Base-by-base conservation (phyloP, 2,329 filamentous ascomycete species). In the Xylariaceae sp. region DNA sequence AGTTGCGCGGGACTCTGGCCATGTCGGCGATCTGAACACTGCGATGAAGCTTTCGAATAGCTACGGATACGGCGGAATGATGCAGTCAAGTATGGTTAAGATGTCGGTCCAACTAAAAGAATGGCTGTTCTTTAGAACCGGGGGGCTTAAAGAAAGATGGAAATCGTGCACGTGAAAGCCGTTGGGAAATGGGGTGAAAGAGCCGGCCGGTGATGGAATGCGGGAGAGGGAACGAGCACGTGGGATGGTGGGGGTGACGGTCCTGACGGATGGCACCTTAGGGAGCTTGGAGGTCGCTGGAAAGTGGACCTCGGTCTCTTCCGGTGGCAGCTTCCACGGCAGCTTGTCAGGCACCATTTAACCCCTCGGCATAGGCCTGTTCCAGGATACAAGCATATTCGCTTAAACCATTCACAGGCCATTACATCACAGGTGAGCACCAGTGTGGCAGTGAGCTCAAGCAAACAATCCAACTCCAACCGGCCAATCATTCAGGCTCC, bases 1-100 rank as follows among this genome's bases (percentile, higher is more conserved):
- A 99, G 80, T 97, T 97, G 74, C 94, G 86, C 63, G 94, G 94
- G 59, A 99, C 85, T 76, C 95, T 91, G 60, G 89, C 60, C 68
- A 72, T 72, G 23, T 53, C 53, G 58, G 48, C 52, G 51, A 54
- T 68, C 34, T 18, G 23, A 49, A 2, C n/a, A 30, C n/a, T 5
- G 17, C 44, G 51, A 44, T 37, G 54, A 34, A 41, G 49, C 35
- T 51, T 15, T 15, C 23, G 15, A n/a, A 45, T 6, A 13, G 10
- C 41, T 6, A 45, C 5, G 11, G 41, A 45, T n/a, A 45, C 41
- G 41, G 13, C 41, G 5, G 10, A 30, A 30, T 6, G 41, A 11
- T 45, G n/a, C 9, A 15, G 3, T n/a, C 11, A n/a, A n/a, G 13
- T 45, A 45, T 13, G 9, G 37, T 3, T 41, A 41, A 4, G 37